A percentile compares a stretch with the other conserved stretches of the same genome.
Evolutionary conservation across 768 basidiomycete species (phyloP).

Genomic region (Kwoniella bestiolae): DNA sequence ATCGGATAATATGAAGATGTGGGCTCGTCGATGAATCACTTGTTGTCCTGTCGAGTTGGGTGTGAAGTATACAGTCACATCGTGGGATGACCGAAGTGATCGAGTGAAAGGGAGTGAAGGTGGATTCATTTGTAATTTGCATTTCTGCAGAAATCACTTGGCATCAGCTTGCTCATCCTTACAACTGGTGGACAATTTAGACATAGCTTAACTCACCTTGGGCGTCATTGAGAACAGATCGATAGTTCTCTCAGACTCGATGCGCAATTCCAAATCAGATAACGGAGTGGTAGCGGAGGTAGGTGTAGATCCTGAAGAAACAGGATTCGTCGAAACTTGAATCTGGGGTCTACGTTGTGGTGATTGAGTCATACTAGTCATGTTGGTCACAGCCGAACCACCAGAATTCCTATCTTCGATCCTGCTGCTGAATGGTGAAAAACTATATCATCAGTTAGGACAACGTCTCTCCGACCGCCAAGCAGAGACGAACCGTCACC

Average conservation of each 20-base stretch:
- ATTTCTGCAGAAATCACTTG: no score
- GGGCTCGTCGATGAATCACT: conserved; percentile 75
- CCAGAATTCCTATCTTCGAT: conserved; percentile 48
- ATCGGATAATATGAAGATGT: conserved; percentile 88
- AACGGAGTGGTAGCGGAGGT: conserved; percentile 60
- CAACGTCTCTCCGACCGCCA: background rate
- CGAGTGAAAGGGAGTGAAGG: conserved; percentile 77
- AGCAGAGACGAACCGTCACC: no score
- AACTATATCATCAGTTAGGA: conserved; percentile 33
- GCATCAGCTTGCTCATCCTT: no score
- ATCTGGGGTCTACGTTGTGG: conserved; percentile 39
- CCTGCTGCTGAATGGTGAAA: conserved; percentile 52
- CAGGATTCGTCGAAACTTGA: conserved; percentile 14
- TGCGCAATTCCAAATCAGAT: conserved; percentile 76
- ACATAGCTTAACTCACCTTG: conserved; percentile 69
- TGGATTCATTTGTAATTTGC: conserved; percentile 86
- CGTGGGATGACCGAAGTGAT: conserved; percentile 71
- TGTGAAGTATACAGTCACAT: conserved; percentile 75
- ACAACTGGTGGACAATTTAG: no score
- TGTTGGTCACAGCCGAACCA: conserved; percentile 45
- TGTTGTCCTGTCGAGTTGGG: conserved; percentile 73
- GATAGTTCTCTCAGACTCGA: conserved; percentile 76
- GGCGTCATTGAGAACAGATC: conserved; percentile 96
- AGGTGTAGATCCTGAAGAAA: conserved; percentile 18
- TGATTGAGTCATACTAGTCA: conserved; percentile 42